Evolutionary conservation across 176 grass and related monocot species (phyloP).

Genomic region (Musa itinerans): DNA sequence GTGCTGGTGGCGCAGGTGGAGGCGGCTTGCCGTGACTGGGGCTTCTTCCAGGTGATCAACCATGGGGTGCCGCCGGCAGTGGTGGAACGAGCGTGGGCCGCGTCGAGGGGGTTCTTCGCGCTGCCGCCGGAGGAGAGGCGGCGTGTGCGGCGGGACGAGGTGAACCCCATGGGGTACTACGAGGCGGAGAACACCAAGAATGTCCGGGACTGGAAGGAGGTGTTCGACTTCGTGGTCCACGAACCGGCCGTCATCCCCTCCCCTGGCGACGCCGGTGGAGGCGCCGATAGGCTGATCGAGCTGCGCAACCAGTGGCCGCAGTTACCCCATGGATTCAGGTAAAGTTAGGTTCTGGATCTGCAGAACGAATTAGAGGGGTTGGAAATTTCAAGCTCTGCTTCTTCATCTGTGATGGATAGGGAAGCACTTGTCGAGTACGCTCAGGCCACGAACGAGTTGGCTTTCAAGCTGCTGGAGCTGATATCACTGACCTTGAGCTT

Average conservation of each 20-base stretch:
- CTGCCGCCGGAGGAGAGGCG: conserved; percentile 34
- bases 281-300: conserved; percentile 28
- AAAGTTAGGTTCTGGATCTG: not conserved
- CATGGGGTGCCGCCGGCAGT: conserved; percentile 43
- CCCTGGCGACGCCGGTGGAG: not conserved
- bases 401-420: conserved; percentile 9
- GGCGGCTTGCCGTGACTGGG: conserved; percentile 62
- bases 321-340: conserved; percentile 50
- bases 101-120: conserved; percentile 50
- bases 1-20: conserved; percentile 44
- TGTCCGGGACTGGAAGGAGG: conserved; percentile 97
- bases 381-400: not conserved
- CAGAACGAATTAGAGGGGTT: not conserved
- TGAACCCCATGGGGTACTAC: conserved; percentile 60
- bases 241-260: conserved; percentile 5
- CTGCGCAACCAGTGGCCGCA: conserved; percentile 63
- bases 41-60: conserved; percentile 78
- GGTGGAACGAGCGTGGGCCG: conserved; percentile 26
- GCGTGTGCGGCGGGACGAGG: conserved; percentile 44
- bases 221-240: conserved; percentile 47
- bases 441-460: conserved; percentile 28
- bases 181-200: conserved; percentile 84
- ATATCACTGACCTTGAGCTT: conserved; percentile 59
- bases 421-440: conserved; percentile 48
- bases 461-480: conserved; percentile 60